These are phyloP conservation scores for Rehmannia glutinosa DNA, from an alignment of 257 asterid genomes.

Conservation along the genomic window DNA sequence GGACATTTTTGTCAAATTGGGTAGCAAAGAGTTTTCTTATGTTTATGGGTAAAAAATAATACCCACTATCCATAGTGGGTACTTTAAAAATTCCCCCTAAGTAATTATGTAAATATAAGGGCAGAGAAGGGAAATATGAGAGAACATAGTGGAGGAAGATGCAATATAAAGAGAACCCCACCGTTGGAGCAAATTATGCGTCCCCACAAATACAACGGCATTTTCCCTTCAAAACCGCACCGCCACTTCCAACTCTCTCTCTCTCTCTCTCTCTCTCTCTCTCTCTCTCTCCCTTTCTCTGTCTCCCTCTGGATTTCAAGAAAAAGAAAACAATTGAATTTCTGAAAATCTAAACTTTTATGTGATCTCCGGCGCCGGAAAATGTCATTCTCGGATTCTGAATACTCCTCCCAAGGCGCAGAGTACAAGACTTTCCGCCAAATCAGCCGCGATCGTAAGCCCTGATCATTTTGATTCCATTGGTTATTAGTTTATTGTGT, in stretches of 20 bases:
- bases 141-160: conserved; percentile 8
- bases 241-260: conserved; percentile 26
- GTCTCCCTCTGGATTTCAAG: conserved; percentile 1
- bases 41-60: too few relatives aligned
- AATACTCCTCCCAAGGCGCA: conserved; percentile 62
- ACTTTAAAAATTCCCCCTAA: too few relatives aligned
- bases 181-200: conserved; percentile 72
- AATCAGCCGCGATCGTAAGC: conserved; percentile 86
- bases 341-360: neutral
- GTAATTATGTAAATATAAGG: neutral
- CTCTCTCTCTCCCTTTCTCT: too few relatives aligned
- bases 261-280: conserved; percentile 16
- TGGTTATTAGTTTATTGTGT: neutral
- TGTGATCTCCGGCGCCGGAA: conserved; percentile 17
- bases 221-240: conserved; percentile 50
- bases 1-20: too few relatives aligned
- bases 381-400: conserved; percentile 94
- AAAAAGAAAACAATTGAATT: neutral
- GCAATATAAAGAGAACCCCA: neutral
- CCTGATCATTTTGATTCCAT: neutral
- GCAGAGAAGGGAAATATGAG: neutral
- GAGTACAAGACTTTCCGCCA: conserved; percentile 90
- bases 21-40: too few relatives aligned
- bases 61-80: too few relatives aligned
- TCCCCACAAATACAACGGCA: conserved; percentile 67